Conservation (phyloP, 2,329 filamentous ascomycete genomes). For the Periconia digitata region DNA sequence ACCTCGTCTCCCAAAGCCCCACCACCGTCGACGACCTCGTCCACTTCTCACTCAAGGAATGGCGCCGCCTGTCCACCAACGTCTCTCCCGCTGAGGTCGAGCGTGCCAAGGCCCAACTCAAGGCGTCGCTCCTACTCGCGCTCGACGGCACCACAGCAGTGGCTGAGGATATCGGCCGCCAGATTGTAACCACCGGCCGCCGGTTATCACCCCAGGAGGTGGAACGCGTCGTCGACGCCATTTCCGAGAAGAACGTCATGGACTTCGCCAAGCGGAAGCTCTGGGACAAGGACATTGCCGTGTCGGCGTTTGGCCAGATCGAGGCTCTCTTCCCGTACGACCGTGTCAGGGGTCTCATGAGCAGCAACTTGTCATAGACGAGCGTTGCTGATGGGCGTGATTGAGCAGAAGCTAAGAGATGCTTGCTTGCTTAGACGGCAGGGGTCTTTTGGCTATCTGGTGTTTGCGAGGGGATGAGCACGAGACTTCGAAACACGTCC, state of each 20-base stretch:
- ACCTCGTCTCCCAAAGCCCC: slow-evolving; percentile 89
- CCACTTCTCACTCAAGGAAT: slow-evolving; percentile 98
- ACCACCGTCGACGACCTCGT: slow-evolving; percentile 90
- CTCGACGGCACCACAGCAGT: slow-evolving; percentile 97
- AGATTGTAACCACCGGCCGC: slow-evolving; percentile 96
- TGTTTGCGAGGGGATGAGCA: too few species aligned
- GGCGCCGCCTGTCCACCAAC: slow-evolving; percentile 89
- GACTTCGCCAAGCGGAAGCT: slow-evolving; percentile 91
- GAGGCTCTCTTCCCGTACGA: slow-evolving; percentile 81
- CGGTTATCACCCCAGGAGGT: slow-evolving; percentile 91
- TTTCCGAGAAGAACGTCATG: slow-evolving; percentile 97
- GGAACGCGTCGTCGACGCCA: slow-evolving; percentile 83
- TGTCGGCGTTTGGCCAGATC: slow-evolving; percentile 90
- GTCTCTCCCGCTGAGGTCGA: slow-evolving; percentile 90
- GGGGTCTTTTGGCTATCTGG: too few species aligned
- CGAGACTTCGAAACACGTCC: too few species aligned
- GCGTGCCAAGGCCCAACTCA: slow-evolving; percentile 98
- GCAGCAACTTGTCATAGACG: slow-evolving; percentile 62
- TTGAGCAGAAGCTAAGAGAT: background rate
- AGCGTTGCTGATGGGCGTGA: background rate
- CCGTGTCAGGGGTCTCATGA: slow-evolving; percentile 81
- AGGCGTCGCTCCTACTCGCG: slow-evolving; percentile 95
- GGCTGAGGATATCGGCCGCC: slow-evolving; percentile 96
- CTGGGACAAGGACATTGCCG: slow-evolving; percentile 95
- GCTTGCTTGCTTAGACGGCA: too few species aligned